Evolutionary conservation across 2,329 filamentous ascomycete species (phyloP).

Genomic region (Simplicillium aogashimaense): DNA sequence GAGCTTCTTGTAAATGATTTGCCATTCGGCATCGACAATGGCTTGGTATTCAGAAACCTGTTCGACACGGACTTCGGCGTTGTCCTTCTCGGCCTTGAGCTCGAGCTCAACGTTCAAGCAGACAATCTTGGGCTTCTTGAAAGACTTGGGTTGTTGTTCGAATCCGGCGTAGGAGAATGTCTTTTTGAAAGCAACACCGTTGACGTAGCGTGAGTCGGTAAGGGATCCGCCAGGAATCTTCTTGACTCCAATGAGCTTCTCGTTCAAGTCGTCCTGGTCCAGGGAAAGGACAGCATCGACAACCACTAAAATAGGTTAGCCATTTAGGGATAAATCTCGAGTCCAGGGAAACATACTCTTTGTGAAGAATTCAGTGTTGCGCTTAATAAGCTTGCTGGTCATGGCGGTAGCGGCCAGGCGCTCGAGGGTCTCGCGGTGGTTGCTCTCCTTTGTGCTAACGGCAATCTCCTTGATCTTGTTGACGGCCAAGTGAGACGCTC

Average conservation of each 20-base stretch:
- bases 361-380: conserved; percentile 94
- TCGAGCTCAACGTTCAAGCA: conserved; percentile 97
- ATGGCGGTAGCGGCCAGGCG: conserved; percentile 94
- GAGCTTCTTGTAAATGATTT: conserved; percentile 99
- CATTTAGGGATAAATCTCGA: neutral
- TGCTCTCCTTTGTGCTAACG: conserved; percentile 71
- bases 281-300: conserved; percentile 92
- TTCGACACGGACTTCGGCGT: conserved; percentile 94
- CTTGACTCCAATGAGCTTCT: conserved; percentile 96
- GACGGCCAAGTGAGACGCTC: conserved; percentile 80
- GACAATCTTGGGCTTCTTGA: conserved; percentile 90
- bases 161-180: conserved; percentile 98
- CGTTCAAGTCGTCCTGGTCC: conserved; percentile 94
- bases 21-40: conserved; percentile 98
- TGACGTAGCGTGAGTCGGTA: conserved; percentile 92
- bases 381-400: conserved; percentile 98
- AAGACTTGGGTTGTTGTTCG: conserved; percentile 96
- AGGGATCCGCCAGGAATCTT: conserved; percentile 95
- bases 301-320: conserved; percentile 58
- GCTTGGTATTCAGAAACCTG: conserved; percentile 99
- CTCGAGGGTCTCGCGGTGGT: conserved; percentile 75
- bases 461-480: conserved; percentile 99
- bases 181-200: conserved; percentile 99
- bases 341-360: conserved; percentile 56
- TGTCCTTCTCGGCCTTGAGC: conserved; percentile 98